Percentiles rank a stretch among this genome's conserved stretches.
Evolutionary conservation across 139 green algal genomes (phyloP).

Genomic region (Micromonas pusilla): DNA sequence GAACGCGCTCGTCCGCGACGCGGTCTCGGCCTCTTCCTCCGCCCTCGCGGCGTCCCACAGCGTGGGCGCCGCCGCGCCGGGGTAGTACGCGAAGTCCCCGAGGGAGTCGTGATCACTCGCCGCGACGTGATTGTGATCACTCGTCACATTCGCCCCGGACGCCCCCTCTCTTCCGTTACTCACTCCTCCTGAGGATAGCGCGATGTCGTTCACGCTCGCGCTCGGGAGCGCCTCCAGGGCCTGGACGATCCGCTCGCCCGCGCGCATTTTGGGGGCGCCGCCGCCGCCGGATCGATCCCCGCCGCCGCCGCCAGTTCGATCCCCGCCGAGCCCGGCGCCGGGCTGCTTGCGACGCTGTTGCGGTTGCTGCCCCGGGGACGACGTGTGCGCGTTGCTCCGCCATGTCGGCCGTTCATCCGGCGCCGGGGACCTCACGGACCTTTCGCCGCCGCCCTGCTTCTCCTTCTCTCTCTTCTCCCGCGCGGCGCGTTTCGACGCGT

Average conservation of each 20-base stretch:
- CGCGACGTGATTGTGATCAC: background rate
- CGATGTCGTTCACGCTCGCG: background rate
- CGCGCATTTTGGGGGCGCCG: background rate
- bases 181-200: too few relatives aligned
- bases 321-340: background rate
- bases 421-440: too few relatives aligned
- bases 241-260: constrained; percentile 17
- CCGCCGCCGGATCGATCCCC: too few relatives aligned
- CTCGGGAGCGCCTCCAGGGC: constrained; percentile 7
- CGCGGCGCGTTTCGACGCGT: background rate
- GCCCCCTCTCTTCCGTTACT: too few relatives aligned
- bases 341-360: background rate
- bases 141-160: background rate
- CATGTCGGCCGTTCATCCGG: background rate
- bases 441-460: too few relatives aligned
- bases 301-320: too few relatives aligned
- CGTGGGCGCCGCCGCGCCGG: background rate
- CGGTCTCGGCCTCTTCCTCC: background rate
- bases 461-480: too few relatives aligned
- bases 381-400: background rate
- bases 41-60: background rate
- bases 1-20: background rate
- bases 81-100: background rate
- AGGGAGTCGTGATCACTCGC: background rate
- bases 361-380: background rate